A percentile compares a stretch with the other conserved stretches of the same genome.
Evolutionary conservation across 768 basidiomycete species (phyloP).

Genomic region (Lentinula lateritia): DNA sequence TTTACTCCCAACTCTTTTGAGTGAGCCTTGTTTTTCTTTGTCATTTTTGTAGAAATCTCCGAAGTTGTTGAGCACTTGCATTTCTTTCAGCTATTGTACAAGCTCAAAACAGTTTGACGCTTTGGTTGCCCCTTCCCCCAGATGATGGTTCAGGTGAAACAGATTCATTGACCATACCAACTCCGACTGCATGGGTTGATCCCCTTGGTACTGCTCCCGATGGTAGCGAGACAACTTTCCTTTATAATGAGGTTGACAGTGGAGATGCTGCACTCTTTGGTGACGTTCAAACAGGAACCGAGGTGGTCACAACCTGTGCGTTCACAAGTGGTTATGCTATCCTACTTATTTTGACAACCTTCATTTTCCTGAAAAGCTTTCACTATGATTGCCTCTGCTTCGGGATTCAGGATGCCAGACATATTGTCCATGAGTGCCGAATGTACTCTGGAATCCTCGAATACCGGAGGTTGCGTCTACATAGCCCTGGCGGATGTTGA

Average conservation of each 20-base stretch:
- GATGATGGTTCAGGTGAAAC: not conserved
- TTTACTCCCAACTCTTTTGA: not conserved
- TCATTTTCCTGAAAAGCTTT: not conserved
- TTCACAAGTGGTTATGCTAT: not conserved
- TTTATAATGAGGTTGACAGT: not conserved
- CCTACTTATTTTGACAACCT: no score
- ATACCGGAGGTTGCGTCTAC: constrained; percentile 1
- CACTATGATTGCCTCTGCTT: constrained; percentile 1
- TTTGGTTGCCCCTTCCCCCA: not conserved
- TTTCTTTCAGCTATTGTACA: not conserved
- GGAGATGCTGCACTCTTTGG: not conserved
- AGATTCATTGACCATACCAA: not conserved
- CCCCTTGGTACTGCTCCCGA: not conserved
- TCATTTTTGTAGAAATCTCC: not conserved
- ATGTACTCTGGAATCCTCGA: not conserved
- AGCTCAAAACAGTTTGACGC: not conserved
- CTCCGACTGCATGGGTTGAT: not conserved
- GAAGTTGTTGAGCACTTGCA: not conserved
- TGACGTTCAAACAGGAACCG: not conserved
- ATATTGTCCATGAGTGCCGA: not conserved
- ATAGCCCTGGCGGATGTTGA: not conserved
- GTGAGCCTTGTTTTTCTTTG: not conserved
- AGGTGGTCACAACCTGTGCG: not conserved
- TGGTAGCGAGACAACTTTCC: not conserved
- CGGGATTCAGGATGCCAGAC: not conserved